Base-by-base conservation (phyloP, 306 rosid species). In the Astragalus membranaceus region DNA sequence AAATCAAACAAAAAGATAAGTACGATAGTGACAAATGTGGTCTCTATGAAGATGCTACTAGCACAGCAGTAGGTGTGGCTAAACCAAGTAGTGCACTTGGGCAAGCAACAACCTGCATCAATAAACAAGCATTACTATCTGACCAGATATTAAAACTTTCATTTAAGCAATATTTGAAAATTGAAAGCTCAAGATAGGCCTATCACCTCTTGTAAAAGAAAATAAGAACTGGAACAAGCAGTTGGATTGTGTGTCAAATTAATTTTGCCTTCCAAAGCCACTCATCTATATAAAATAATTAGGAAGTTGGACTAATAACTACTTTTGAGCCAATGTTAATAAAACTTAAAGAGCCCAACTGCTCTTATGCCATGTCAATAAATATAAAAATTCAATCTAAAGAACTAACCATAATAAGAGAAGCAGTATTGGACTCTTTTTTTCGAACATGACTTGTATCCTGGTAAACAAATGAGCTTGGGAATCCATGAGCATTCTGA, bases 1-100 rank as follows among this genome's bases (percentile, higher is more conserved):
- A 73, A 61, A 55, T 75, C 43, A 37, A 60, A 67, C 35, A 60
- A 16, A 67, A 39, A 8, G 11, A 79, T 55, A 49, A 61, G 37
- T 29, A 70, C 33, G 29, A 69, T 48, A 69, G 44, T 59, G 15
- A 44, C 7, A 72, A 10, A 58, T 44, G 56, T 62, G 58, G 44
- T 46, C 42, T 78, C 35, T 59, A 7, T 44, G 79, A 57, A 72
- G 73, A 77, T 64, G 50, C 72, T 88, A 87, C 98, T 96, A 93
- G 94, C 79, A 93, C 91, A 75, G 98, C 98, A 56, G 97, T 93
- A 47, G 97, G 98, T 65, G 98, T 93, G 85, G 98, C 98, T 64
- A 93, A 86, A 76, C 98, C 98, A 70, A 93, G 96, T 30, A 93
- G 96, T 30, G 98, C 98, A 85, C 98, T 90, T 2, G 98, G 98